These are phyloP conservation scores for Suillus tomentosus DNA, from an alignment of 768 basidiomycete genomes.

Conservation along the genomic window DNA sequence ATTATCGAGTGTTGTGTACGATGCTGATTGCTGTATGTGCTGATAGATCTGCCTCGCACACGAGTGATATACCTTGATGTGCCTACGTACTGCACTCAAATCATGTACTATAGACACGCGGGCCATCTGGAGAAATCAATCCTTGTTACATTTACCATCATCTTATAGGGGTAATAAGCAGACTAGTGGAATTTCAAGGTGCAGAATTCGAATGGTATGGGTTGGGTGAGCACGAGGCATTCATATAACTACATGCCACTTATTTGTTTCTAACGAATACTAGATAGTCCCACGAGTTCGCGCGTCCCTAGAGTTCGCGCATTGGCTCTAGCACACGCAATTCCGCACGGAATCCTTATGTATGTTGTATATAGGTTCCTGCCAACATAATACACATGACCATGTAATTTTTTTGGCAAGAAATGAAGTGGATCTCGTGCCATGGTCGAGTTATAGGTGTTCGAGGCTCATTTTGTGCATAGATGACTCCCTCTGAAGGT, in stretches of 20 bases:
- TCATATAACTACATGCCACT: background rate
- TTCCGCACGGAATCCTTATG: too few relatives aligned
- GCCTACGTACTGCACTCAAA: background rate
- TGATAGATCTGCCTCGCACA: background rate
- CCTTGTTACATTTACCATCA: background rate
- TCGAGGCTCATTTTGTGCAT: too few relatives aligned
- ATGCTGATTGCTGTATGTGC: background rate
- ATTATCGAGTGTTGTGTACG: background rate
- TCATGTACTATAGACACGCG: conserved; percentile 8
- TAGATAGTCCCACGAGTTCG: too few relatives aligned
- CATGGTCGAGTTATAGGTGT: too few relatives aligned
- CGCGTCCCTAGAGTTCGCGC: too few relatives aligned
- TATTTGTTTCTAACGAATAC: background rate
- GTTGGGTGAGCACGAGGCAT: background rate
- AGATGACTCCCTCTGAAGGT: too few relatives aligned
- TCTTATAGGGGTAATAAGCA: background rate
- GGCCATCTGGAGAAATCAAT: background rate
- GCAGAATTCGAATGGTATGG: background rate
- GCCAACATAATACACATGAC: too few relatives aligned
- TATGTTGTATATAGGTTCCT: too few relatives aligned
- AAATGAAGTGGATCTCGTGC: too few relatives aligned
- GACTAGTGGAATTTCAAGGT: background rate
- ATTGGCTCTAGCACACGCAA: too few relatives aligned
- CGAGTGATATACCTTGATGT: conserved; percentile 3
- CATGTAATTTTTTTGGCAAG: too few relatives aligned